Evolutionary conservation across 2,329 filamentous ascomycete genomes (phyloP), one percentile per base, ranked within the genome.

Genomic region (Paraphaeosphaeria minitans): DNA sequence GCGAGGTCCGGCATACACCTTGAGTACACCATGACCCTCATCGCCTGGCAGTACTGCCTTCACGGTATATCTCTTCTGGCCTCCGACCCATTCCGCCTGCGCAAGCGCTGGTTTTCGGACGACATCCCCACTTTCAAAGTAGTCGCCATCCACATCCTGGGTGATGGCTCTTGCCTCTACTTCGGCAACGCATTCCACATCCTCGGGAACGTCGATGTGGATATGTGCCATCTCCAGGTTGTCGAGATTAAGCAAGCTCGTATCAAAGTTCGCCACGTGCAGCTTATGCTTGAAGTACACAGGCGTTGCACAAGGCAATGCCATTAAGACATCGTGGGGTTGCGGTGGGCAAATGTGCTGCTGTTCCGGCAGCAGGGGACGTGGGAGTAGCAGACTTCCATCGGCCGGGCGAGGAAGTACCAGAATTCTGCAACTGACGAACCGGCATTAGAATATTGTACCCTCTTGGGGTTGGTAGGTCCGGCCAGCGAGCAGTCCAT

Each of bases 351-450:
- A 93, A 56, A 99, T 89, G 72, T 98, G 95, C 75, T 99, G 95
- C 70, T 98, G 93, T 59, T 89, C 85, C 53, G 93, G 90, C 57
- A 92, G 86, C 56, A 97, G 86, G 95, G 93, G 22, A 99, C 89
- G 76, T 99, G 95, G 1, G 95, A 97, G 84, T 94, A 99, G 82
- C 94, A 98, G 9, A 94, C 86, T 76, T 99, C 92, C 47, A 89
- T 85, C 6, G 96, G 96, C 9, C 91, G 86, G 0, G 92, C 82
- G n/a, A 99, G 85, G 80, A 99, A 99, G 84, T 93, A 99, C 89
- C 92, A 98, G 33, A 83, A 83, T 67, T 99, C 95, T 0, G 95
- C 92, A 1, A 85, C 81, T 45, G 88, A 85, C 59, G 83, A 86
- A 58, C 85, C 85, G 27, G 85, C 84, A 66, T 85, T 91, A 14